Evolutionary conservation across 148 eudicot genomes (phyloP).

Genomic region (Simmondsia chinensis): DNA sequence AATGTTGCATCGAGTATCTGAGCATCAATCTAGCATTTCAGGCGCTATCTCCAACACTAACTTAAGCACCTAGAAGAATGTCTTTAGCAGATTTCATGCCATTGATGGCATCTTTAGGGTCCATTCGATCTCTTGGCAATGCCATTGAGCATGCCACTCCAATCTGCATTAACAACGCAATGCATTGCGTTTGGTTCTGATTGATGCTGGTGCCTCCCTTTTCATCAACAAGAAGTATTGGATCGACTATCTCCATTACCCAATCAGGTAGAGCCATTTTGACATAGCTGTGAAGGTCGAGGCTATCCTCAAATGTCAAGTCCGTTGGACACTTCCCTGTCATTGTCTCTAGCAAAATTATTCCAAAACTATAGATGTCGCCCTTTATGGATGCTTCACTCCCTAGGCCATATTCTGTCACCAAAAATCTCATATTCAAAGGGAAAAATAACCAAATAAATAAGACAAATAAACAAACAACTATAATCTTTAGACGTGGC

Average conservation of each 20-base stretch:
- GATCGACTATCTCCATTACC: conserved; percentile 1
- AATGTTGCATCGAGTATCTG: too few species aligned
- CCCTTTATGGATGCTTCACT: not conserved
- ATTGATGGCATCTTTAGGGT: conserved; percentile 1
- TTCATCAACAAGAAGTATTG: not conserved
- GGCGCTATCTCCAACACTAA: too few species aligned
- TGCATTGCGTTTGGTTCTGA: not conserved
- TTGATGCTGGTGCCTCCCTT: not conserved
- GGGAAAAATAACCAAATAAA: too few species aligned
- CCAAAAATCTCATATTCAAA: too few species aligned
- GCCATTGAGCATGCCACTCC: conserved; percentile 10
- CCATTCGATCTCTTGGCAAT: conserved; percentile 13
- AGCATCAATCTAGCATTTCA: too few species aligned
- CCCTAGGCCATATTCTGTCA: conserved; percentile 3
- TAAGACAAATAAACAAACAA: too few species aligned
- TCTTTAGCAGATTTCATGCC: too few species aligned
- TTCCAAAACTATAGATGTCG: not conserved
- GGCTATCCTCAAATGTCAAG: not conserved
- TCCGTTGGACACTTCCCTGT: not conserved
- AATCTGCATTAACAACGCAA: conserved; percentile 1
- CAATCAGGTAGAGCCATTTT: conserved; percentile 3
- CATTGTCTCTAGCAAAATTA: conserved; percentile 2
- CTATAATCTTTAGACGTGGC: too few species aligned
- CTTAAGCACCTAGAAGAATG: too few species aligned
- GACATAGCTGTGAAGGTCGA: conserved; percentile 2